Evolutionary conservation across 2,329 filamentous ascomycete genomes (phyloP).

Genomic region (Xylariales sp.): DNA sequence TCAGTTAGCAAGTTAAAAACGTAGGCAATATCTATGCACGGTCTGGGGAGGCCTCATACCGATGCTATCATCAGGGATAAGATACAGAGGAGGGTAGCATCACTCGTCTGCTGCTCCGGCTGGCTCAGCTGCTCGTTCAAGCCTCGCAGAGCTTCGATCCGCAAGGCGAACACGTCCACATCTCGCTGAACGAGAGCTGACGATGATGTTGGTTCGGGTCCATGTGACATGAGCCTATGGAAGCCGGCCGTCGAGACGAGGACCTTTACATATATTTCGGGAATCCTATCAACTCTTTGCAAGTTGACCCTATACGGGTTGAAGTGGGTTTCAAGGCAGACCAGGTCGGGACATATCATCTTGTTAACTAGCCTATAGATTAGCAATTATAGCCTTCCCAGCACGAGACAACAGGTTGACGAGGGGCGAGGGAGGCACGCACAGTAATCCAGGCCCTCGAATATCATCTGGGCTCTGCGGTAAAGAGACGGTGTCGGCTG

Average conservation of each 20-base stretch:
- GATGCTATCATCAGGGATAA: slow-evolving; percentile 8
- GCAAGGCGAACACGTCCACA: slow-evolving; percentile 7
- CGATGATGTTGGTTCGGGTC: slow-evolving; percentile 3
- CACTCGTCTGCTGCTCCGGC: slow-evolving; percentile 8
- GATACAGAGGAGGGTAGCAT: slow-evolving; percentile 9
- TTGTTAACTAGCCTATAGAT: slow-evolving; percentile 7
- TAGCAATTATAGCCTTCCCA: no score
- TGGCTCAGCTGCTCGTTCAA: slow-evolving; percentile 8
- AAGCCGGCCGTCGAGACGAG: slow-evolving; percentile 9
- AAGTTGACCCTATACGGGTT: slow-evolving; percentile 10
- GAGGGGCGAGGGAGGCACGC: no score
- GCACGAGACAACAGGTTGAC: no score
- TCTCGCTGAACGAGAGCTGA: slow-evolving; percentile 7
- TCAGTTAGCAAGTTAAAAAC: not conserved
- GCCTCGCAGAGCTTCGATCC: slow-evolving; percentile 6
- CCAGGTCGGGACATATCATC: slow-evolving; percentile 7
- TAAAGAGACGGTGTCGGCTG: slow-evolving; percentile 3
- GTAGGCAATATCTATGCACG: not conserved
- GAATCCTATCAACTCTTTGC: slow-evolving; percentile 4
- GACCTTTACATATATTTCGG: slow-evolving; percentile 9
- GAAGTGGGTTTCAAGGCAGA: slow-evolving; percentile 8
- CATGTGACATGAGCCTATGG: slow-evolving; percentile 9
- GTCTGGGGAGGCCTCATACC: not conserved
- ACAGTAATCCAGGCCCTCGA: slow-evolving; percentile 10
- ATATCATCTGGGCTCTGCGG: slow-evolving; percentile 9